These are phyloP conservation scores for Metarhizium rileyi DNA, from an alignment of 2,329 filamentous ascomycete species.

Conservation along the genomic window DNA sequence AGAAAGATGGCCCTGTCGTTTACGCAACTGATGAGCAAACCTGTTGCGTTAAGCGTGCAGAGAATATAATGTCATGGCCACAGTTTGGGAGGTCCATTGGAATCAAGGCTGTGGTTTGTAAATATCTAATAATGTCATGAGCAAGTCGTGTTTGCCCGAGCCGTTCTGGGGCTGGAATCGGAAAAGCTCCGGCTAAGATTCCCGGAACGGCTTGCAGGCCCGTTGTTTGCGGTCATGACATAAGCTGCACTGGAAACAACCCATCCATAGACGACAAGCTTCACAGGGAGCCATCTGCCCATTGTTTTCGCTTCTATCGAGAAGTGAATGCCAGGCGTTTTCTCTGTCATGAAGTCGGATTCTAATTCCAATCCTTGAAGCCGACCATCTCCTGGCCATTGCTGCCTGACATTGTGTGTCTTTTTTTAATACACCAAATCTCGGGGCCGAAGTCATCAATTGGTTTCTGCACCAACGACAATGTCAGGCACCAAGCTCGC, in stretches of 20 bases:
- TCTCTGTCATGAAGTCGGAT: neutral
- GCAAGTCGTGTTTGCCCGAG: neutral
- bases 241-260: neutral
- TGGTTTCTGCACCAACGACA: neutral
- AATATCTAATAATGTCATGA: too few species aligned
- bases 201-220: too few species aligned
- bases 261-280: neutral
- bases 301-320: neutral
- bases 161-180: neutral
- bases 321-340: too few species aligned
- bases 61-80: too few species aligned
- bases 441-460: neutral
- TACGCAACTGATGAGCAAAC: too few species aligned
- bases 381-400: neutral
- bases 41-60: too few species aligned
- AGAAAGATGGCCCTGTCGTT: too few species aligned
- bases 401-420: neutral
- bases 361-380: neutral
- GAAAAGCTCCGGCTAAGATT: neutral
- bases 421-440: neutral
- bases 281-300: neutral
- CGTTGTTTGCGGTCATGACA: neutral
- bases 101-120: neutral
- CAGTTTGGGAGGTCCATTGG: too few species aligned
- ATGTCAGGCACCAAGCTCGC: constrained; percentile 58